These are phyloP conservation scores for Chenopodium berlandieri DNA, from an alignment of 148 eudicot species.

Conservation along the genomic window DNA sequence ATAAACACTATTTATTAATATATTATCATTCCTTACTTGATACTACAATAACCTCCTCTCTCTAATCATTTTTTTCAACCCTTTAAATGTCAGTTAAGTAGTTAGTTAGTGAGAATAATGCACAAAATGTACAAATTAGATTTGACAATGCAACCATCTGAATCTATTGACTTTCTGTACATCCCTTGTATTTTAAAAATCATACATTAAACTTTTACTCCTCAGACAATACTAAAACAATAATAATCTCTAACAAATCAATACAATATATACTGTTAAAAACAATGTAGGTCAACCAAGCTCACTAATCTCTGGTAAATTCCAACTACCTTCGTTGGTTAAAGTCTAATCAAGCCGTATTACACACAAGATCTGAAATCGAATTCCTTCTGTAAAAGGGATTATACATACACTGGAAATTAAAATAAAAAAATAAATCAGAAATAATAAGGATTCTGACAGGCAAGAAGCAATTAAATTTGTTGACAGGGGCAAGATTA, in stretches of 20 bases:
- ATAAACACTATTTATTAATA: neutral
- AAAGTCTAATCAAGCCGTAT: neutral
- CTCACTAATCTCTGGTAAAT: neutral
- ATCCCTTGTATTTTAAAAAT: neutral
- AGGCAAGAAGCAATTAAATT: constrained; percentile 7
- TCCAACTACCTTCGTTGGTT: no score
- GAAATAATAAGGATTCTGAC: neutral
- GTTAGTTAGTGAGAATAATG: neutral
- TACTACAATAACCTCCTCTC: neutral
- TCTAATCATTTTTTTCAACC: neutral
- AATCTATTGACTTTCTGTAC: neutral
- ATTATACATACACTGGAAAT: no score
- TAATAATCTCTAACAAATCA: no score
- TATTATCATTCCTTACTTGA: neutral
- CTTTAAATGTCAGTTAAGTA: neutral
- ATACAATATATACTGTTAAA: neutral
- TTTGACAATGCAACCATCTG: neutral
- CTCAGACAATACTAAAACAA: no score
- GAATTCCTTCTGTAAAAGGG: neutral
- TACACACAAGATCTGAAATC: no score
- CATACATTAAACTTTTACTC: neutral
- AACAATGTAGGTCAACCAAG: constrained; percentile 12
- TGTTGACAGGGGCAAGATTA: constrained; percentile 8
- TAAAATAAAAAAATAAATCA: neutral
- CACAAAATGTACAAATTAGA: neutral